These are phyloP conservation scores for Nemophila menziesii DNA, from an alignment of 257 asterid species.

Conservation along the genomic window DNA sequence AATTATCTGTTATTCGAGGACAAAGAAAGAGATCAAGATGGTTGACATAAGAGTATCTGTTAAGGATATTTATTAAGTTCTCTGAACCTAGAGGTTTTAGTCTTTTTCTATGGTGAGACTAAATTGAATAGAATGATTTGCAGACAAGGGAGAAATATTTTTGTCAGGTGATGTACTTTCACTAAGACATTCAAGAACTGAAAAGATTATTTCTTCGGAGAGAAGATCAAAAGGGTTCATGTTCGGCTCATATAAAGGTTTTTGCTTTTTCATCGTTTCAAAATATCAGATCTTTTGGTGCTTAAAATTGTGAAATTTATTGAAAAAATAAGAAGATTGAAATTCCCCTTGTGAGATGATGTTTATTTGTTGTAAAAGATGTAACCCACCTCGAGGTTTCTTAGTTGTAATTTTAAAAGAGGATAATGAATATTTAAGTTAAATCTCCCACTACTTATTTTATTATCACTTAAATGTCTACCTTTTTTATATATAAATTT, in stretches of 20 bases:
- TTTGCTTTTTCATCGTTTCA: slow-evolving; percentile 48
- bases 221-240: slow-evolving; percentile 48
- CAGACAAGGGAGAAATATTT: slow-evolving; percentile 78
- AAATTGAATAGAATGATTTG: slow-evolving; percentile 46
- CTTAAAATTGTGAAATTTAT: slow-evolving; percentile 1
- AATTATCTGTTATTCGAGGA: slow-evolving; percentile 51
- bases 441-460: too few species aligned
- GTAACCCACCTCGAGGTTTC: too few species aligned
- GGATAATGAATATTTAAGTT: too few species aligned
- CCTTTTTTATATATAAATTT: too few species aligned
- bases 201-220: slow-evolving; percentile 57
- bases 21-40: slow-evolving; percentile 65
- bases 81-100: slow-evolving; percentile 64
- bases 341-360: too few species aligned
- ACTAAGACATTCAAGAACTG: slow-evolving; percentile 48
- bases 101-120: slow-evolving; percentile 51
- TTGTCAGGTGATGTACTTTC: slow-evolving; percentile 49
- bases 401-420: too few species aligned
- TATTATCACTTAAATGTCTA: too few species aligned
- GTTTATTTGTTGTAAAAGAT: too few species aligned
- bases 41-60: slow-evolving; percentile 36
- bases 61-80: slow-evolving; percentile 33
- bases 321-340: too few species aligned
- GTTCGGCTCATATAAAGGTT: slow-evolving; percentile 13
- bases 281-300: slow-evolving; percentile 22